Evolutionary conservation across 1,139 yeast genomes (phyloP).

Genomic region (Nadsonia commutata): DNA sequence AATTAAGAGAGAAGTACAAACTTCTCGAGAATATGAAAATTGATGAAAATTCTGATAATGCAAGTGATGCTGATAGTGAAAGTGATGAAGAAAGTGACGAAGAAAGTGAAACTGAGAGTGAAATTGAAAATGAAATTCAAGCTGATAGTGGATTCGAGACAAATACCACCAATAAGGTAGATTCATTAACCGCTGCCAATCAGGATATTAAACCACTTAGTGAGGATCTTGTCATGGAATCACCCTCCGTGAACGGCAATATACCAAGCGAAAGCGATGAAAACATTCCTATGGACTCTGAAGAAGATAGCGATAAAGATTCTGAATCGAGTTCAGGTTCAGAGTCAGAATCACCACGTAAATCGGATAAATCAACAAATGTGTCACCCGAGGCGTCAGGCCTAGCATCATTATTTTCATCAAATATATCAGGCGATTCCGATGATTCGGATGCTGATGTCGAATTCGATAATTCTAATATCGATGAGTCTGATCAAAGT

Average conservation of each 20-base stretch:
- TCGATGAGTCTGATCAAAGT: conserved; percentile 11
- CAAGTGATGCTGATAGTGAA: conserved; percentile 14
- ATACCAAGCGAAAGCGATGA: conserved; percentile 13
- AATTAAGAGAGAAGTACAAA: conserved; percentile 51
- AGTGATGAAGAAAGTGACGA: conserved; percentile 17
- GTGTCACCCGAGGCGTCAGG: too few species aligned
- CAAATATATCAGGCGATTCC: neutral
- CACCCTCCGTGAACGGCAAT: too few species aligned
- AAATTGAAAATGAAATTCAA: conserved; percentile 15
- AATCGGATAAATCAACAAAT: neutral
- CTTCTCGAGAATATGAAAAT: conserved; percentile 24
- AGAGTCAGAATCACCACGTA: neutral
- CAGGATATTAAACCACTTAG: too few species aligned
- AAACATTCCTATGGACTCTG: conserved; percentile 15
- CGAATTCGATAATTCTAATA: neutral
- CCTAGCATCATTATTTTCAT: neutral
- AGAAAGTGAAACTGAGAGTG: conserved; percentile 11
- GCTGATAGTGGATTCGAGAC: too few species aligned
- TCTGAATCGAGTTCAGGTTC: conserved; percentile 4
- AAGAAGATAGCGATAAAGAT: conserved; percentile 13
- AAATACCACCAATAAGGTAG: too few species aligned
- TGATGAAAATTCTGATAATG: conserved; percentile 7
- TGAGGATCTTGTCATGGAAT: too few species aligned
- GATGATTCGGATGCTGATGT: neutral
- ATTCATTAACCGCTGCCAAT: too few species aligned